Conservation (phyloP, 331 rosid species). For the Pyracantha coccinea region DNA sequence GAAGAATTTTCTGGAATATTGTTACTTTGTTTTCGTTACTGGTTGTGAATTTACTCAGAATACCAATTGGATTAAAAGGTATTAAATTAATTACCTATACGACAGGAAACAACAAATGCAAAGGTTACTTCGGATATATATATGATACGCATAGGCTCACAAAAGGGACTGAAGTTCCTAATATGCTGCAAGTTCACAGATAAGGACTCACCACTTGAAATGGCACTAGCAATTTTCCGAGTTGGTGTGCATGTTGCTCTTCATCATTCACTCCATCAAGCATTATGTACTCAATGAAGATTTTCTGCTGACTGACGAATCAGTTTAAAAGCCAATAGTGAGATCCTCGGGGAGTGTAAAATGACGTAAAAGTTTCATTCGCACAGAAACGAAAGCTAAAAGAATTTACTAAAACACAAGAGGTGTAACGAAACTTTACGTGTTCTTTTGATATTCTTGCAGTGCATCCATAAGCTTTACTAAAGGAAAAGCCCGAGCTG, state of each 20-base stretch:
- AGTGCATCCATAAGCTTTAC: conserved; percentile 79
- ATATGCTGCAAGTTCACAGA: neutral
- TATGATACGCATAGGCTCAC: neutral
- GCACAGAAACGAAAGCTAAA: neutral
- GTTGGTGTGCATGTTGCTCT: conserved; percentile 86
- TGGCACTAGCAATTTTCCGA: conserved; percentile 73
- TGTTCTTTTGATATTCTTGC: conserved; percentile 72
- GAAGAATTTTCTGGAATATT: conserved; percentile 64
- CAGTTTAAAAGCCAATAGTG: neutral
- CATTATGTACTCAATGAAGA: conserved; percentile 94
- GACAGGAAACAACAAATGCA: conserved; percentile 17
- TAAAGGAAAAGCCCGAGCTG: conserved; percentile 96
- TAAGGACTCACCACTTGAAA: conserved; percentile 70
- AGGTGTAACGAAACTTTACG: conserved; percentile 22
- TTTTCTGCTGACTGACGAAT: conserved; percentile 63
- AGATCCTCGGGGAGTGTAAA: neutral
- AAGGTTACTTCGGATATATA: neutral
- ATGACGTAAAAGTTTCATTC: neutral
- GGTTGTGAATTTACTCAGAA: conserved; percentile 65
- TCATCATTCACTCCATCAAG: conserved; percentile 93
- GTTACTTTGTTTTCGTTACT: conserved; percentile 60
- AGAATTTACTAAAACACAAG: neutral
- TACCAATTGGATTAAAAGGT: conserved; percentile 93
- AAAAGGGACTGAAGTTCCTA: neutral
- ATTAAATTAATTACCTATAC: conserved; percentile 88